Percentiles rank a stretch among this genome's conserved stretches.
Conservation (phyloP, 208 protist genomes). For the Leishmania martiniquensis region DNA sequence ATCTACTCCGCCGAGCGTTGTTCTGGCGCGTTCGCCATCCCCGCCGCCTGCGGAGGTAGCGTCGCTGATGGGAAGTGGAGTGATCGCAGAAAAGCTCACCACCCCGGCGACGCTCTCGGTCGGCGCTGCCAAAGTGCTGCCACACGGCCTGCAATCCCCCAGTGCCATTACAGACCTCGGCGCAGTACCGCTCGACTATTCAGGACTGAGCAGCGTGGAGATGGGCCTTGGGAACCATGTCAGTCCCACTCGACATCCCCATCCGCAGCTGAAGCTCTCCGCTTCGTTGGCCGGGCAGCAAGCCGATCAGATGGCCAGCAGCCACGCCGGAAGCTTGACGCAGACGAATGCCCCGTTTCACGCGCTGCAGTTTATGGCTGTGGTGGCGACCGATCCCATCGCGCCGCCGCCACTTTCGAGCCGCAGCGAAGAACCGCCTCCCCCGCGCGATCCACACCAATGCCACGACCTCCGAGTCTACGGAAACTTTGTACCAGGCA, state of each 20-base stretch:
- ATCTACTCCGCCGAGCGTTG: not conserved
- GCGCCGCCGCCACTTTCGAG: conserved; percentile 11
- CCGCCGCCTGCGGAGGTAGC: not conserved
- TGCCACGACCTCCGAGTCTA: not conserved
- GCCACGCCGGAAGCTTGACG: not conserved
- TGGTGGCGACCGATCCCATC: not conserved
- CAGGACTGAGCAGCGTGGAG: not conserved
- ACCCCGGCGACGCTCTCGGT: not conserved
- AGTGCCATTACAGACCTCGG: conserved; percentile 21
- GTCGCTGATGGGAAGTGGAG: not conserved
- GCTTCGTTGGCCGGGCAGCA: not conserved
- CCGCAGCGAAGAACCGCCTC: not conserved
- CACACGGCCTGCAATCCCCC: conserved; percentile 24
- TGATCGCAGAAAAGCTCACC: not conserved
- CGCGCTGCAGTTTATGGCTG: conserved; percentile 23
- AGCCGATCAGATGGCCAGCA: not conserved
- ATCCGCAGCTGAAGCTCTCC: not conserved
- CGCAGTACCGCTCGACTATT: not conserved
- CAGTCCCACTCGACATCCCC: not conserved
- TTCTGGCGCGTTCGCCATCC: not conserved
- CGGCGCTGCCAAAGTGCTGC: conserved; percentile 19
- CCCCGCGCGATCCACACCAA: not conserved
- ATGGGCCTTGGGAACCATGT: not conserved
- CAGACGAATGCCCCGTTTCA: conserved; percentile 19
- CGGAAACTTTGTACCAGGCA: not conserved